Conservation (phyloP, 306 rosid genomes). For the Prosopis cineraria region DNA sequence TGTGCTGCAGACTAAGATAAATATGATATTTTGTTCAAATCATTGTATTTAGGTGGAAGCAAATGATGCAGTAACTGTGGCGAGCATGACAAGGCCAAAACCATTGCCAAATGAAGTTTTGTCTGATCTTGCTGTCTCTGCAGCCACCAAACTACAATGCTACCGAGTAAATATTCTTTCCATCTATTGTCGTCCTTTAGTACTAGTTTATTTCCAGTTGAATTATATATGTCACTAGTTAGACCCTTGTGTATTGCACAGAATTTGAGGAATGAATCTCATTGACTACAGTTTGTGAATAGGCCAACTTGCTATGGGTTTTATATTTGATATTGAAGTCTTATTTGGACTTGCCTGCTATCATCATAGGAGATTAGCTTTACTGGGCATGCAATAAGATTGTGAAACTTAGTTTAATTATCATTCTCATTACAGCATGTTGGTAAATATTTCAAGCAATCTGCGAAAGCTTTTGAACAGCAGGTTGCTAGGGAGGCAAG, state of each 20-base stretch:
- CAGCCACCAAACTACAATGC: constrained; percentile 88
- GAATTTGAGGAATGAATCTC: neutral
- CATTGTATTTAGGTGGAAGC: constrained; percentile 70
- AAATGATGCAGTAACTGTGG: constrained; percentile 90
- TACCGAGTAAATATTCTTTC: constrained; percentile 56
- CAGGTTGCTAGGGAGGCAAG: constrained; percentile 94
- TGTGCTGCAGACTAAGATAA: constrained; percentile 10
- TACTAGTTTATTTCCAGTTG: constrained; percentile 4
- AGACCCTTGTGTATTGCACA: neutral
- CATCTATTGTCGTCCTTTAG: neutral
- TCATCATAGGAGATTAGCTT: constrained; percentile 20
- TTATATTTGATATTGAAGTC: neutral
- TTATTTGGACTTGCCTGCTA: constrained; percentile 14
- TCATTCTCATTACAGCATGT: constrained; percentile 63
- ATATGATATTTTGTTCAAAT: constrained; percentile 23
- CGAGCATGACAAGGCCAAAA: constrained; percentile 85
- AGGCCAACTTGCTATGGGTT: neutral
- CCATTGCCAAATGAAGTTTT: constrained; percentile 75
- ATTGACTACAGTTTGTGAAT: neutral
- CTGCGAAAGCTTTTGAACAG: constrained; percentile 88
- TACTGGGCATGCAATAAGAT: constrained; percentile 23
- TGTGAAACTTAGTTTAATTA: neutral
- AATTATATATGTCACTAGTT: neutral
- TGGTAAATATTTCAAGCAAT: constrained; percentile 92
- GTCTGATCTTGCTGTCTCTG: constrained; percentile 87